Evolutionary conservation across 2,329 filamentous ascomycete genomes (phyloP), one percentile per base, ranked within the genome.

Genomic region (Zymoseptoria pseudotritici): DNA sequence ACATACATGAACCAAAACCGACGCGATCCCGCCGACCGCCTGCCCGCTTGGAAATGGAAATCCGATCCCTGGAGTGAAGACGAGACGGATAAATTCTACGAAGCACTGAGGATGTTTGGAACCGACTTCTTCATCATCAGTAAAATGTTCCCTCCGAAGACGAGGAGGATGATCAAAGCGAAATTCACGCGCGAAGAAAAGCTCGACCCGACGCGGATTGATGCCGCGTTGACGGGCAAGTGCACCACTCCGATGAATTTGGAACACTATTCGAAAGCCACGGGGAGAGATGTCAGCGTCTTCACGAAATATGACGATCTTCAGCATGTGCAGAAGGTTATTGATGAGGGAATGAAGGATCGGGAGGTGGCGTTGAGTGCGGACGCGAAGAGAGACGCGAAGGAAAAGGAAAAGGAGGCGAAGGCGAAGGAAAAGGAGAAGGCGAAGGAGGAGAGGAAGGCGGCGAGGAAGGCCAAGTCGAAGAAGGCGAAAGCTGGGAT

Each of bases 121-220:
- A 93, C 89, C 1, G 89, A 93, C 71, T 95, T 94, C 70, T 82
- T 87, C 71, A 89, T 90, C 75, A 91, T 95, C 67, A 82, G 83
- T 61, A 83, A 84, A 67, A 85, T 91, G 81, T 92, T 95, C 69
- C 83, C 85, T 1, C 82, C 83, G 63, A 86, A 87, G 69, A 88
- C 83, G 61, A 82, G 90, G 19, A 83, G 86, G 31, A 85, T 89
- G 72, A 82, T 94, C 75, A 93, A 93, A 76, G 82, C 87, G 65
- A 94, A 94, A 72, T 94, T 90, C 76, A 89, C 87, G 68, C 86
- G 87, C 62, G 90, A 94, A 74, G 90, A 94, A 75, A 80, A 84
- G 36, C 78, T 83, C 57, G 81, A 87, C 63, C 85, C 88, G 0
- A 75, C 77, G 2, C 81, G 83, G 63, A 80, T 95, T 66, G 85